These are phyloP conservation scores for Colletotrichum sp. DNA, from an alignment of 2,329 filamentous ascomycete species.

Conservation along the genomic window DNA sequence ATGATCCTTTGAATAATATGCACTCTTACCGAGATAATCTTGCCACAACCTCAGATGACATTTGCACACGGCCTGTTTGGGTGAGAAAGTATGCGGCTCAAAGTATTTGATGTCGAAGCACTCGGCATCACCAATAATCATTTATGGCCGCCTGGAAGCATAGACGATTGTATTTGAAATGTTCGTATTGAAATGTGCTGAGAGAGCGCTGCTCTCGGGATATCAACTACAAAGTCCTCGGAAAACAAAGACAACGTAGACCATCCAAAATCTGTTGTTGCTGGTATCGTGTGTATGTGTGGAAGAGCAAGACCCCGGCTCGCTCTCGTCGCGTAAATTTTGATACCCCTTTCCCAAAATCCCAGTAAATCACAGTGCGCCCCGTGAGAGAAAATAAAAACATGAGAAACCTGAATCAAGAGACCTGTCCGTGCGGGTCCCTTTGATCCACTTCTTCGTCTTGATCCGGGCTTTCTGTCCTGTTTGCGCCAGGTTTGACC, in stretches of 20 bases:
- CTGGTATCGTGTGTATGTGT: background rate
- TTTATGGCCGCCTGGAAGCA: background rate
- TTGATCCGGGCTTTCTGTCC: conserved; percentile 1
- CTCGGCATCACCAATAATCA: accelerated
- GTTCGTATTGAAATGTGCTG: background rate
- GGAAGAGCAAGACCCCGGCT: background rate
- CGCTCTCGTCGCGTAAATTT: background rate
- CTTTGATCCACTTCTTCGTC: background rate
- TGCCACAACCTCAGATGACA: background rate
- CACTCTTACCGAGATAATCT: background rate
- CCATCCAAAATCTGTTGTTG: background rate
- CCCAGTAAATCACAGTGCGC: background rate
- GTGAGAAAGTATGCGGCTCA: accelerated
- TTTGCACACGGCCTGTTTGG: background rate
- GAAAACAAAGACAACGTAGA: background rate
- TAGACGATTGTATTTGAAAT: background rate
- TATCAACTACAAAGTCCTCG: background rate
- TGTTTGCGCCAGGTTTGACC: background rate
- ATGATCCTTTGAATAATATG: background rate
- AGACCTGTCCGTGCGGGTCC: background rate
- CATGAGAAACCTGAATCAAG: background rate
- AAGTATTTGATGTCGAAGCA: background rate
- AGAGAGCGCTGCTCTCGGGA: background rate
- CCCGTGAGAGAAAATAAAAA: background rate
- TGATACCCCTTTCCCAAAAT: background rate